Percentiles rank a stretch among this genome's conserved stretches.
These are phyloP conservation scores for Theobroma cacao DNA, from an alignment of 345 rosid species.

Conservation along the genomic window DNA sequence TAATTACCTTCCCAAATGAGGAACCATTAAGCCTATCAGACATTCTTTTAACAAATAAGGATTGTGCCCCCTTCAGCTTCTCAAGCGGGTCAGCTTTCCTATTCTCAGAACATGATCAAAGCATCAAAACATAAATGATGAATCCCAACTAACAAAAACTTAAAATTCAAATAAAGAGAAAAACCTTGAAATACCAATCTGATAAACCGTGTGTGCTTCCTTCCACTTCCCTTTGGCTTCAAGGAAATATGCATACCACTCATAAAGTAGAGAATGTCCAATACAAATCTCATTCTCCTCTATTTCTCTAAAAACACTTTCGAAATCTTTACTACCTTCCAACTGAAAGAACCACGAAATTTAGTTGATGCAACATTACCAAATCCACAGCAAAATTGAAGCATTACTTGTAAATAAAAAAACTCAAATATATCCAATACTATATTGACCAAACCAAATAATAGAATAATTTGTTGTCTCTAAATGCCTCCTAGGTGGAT, in stretches of 20 bases:
- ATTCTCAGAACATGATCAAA: slow-evolving; percentile 17
- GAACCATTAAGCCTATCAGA: slow-evolving; percentile 46
- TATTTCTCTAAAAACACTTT: slow-evolving; percentile 54
- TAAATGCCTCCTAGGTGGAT: too few relatives aligned
- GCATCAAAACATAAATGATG: background rate
- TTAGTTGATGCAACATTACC: background rate
- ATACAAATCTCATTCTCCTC: slow-evolving; percentile 51
- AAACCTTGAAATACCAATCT: slow-evolving; percentile 71
- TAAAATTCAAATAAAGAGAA: background rate
- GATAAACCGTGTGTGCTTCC: slow-evolving; percentile 63
- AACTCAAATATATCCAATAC: too few relatives aligned
- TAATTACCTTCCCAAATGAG: slow-evolving; percentile 44
- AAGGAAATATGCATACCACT: slow-evolving; percentile 72
- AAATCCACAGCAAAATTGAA: background rate
- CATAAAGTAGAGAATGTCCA: slow-evolving; percentile 56
- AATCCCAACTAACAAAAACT: background rate
- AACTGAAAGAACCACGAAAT: slow-evolving; percentile 41
- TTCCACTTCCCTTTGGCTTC: slow-evolving; percentile 74
- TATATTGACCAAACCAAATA: too few relatives aligned
- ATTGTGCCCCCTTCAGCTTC: slow-evolving; percentile 57
- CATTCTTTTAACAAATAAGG: slow-evolving; percentile 63
- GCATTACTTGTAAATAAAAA: background rate
- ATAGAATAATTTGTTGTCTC: too few relatives aligned
- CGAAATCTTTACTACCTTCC: slow-evolving; percentile 58
- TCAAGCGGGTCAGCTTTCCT: slow-evolving; percentile 74